Evolutionary conservation across 2,329 filamentous ascomycete species (phyloP), one percentile per base, ranked within the genome.

Genomic region (Aspergillus sclerotialis): DNA sequence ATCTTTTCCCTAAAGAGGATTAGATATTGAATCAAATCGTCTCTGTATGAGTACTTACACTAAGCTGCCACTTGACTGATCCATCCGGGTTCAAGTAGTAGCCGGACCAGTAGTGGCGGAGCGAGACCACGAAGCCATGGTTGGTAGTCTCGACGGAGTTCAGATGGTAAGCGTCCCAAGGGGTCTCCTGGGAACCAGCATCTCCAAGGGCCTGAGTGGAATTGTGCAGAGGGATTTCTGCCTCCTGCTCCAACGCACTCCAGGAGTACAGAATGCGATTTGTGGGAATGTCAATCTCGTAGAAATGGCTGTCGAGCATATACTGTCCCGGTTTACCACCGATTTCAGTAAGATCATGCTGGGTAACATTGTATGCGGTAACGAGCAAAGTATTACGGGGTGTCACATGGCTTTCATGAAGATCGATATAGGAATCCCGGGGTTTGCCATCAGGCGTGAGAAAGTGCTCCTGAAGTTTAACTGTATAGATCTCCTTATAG

Each of bases 151-250:
- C 42, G 15, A 62, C 48, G 7, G 57, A 47, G 37, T 62, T 62
- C 35, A 60, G 60, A 35, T 61, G 56, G 32, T 58, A 61, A 13
- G 50, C 46, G 43, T 62, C 57, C 44, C 51, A 60, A n/a, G 57
- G 56, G 10, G 39, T 40, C 10, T 48, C 39, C n/a, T 39, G 41
- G 5, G 41, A 37, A 7, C 46, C 45, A 8, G 39, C 38, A 15
- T 43, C 39, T 1, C 31, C 46, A 25, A 49, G 36, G 5, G 30
- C 42, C 30, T 58, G 55, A 11, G 49, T 43, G 19, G 55, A 54
- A 4, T 36, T 32, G n/a, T 46, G 43, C 10, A 59, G 19, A 2
- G 54, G 53, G n/a, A 61, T 52, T 10, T 48, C 36, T 4, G 45
- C 48, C 12, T 49, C 35, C 26, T 61, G 56, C 9, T 58, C 56